phyloP scores from a whole-genome alignment of 768 basidiomycete species.

The Pseudohyphozyma bogoriensis region DNA sequence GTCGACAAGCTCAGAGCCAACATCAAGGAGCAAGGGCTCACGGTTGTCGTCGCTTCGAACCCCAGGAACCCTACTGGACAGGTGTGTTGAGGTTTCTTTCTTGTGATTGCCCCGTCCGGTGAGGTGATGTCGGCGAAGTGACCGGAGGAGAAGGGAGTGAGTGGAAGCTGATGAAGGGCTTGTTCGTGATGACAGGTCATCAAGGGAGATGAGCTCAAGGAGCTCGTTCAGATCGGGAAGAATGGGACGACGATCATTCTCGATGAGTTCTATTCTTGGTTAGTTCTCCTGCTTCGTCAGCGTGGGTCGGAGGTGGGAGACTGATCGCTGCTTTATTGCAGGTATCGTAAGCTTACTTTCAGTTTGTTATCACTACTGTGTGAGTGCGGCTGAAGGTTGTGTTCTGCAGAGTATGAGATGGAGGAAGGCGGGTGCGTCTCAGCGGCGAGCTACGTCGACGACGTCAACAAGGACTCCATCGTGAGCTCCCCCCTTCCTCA shows the following conservation, averaged over 20 bases:
- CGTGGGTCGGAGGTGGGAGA: too few species aligned
- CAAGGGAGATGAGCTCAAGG: conserved; percentile 65
- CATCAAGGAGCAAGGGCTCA: conserved; percentile 21
- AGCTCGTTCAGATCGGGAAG: conserved; percentile 57
- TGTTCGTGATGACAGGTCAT: conserved; percentile 31
- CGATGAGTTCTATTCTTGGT: conserved; percentile 11
- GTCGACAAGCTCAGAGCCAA: conserved; percentile 54
- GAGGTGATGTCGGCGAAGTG: background rate
- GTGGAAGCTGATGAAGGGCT: too few species aligned
- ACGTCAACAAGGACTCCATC: conserved; percentile 54
- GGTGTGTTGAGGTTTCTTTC: too few species aligned
- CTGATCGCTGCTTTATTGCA: too few species aligned
- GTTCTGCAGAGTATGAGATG: conserved; percentile 25
- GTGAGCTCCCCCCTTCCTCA: too few species aligned
- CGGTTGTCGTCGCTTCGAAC: conserved; percentile 48
- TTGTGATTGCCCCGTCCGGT: background rate
- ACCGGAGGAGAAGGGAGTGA: too few species aligned
- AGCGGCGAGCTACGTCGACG: conserved; percentile 70
- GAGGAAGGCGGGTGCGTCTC: conserved; percentile 44
- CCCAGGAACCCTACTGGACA: conserved; percentile 98
- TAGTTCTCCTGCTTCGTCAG: background rate
- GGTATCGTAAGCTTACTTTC: too few species aligned
- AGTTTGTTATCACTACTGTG: too few species aligned
- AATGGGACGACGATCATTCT: conserved; percentile 65
- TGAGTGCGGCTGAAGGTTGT: conserved; percentile 4